Conservation (phyloP, 2,329 filamentous ascomycete genomes). For the Penicillium sclerotigenum region DNA sequence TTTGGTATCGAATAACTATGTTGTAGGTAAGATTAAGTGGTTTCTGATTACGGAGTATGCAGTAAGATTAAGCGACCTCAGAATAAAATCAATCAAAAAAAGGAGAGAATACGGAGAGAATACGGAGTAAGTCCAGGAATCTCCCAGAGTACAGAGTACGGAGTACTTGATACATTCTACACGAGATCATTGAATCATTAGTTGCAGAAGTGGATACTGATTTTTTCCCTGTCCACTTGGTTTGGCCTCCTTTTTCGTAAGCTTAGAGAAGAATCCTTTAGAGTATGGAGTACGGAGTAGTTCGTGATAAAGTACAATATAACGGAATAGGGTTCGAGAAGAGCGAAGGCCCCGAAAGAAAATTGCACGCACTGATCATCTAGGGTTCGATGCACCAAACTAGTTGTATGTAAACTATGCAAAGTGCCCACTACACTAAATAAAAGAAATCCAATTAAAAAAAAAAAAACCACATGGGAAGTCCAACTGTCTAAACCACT, state of each 20-base stretch:
- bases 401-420: too few relatives aligned
- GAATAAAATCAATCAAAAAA: background rate
- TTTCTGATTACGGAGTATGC: background rate
- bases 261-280: background rate
- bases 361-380: conserved; percentile 4
- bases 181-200: background rate
- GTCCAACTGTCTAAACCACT: background rate
- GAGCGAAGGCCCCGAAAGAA: background rate
- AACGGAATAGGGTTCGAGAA: background rate
- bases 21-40: conserved; percentile 2
- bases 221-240: background rate
- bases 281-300: background rate
- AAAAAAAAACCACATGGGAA: background rate
- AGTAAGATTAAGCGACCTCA: conserved; percentile 5
- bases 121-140: background rate
- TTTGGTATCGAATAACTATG: too few relatives aligned
- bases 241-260: background rate
- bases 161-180: too few relatives aligned
- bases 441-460: background rate
- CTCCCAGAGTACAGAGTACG: background rate
- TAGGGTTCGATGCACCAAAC: background rate
- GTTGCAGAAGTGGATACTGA: conserved; percentile 1
- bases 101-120: background rate
- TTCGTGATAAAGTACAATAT: conserved; percentile 1
- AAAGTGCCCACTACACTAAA: background rate